Evolutionary conservation across 2,329 filamentous ascomycete genomes (phyloP).

Genomic region (Neocucurbitaria cava): DNA sequence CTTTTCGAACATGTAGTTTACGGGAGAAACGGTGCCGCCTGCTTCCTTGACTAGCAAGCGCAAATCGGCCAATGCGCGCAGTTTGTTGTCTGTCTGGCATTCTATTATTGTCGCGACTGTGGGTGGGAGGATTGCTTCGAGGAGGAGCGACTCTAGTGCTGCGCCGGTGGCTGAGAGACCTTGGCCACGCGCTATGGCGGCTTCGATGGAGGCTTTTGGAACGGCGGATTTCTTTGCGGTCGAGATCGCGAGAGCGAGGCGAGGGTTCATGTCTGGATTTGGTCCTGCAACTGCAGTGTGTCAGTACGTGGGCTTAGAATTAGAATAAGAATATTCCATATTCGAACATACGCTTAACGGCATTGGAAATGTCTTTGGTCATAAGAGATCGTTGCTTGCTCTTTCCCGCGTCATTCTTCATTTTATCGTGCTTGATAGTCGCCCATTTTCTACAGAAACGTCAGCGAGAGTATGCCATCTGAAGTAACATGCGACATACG

Average conservation of each 20-base stretch:
- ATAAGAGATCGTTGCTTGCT: constrained; percentile 72
- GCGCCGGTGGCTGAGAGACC: constrained; percentile 78
- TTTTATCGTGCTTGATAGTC: constrained; percentile 95
- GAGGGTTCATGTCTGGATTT: constrained; percentile 75
- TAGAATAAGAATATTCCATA: too few relatives aligned
- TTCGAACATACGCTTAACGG: constrained; percentile 62
- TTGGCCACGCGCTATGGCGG: constrained; percentile 86
- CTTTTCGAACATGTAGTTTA: constrained; percentile 84
- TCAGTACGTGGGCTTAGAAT: neutral
- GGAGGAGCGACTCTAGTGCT: constrained; percentile 75
- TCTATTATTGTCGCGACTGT: constrained; percentile 81
- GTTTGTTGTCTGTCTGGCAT: constrained; percentile 82
- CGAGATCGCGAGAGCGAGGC: constrained; percentile 74
- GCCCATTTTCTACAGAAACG: constrained; percentile 77
- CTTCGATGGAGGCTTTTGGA: constrained; percentile 83
- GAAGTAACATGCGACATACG: constrained; percentile 24
- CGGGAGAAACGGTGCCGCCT: constrained; percentile 74
- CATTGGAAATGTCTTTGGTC: constrained; percentile 74
- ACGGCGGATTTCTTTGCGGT: constrained; percentile 86
- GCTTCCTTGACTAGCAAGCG: constrained; percentile 73
- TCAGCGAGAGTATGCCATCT: neutral
- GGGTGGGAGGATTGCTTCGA: constrained; percentile 82
- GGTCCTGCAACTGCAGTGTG: constrained; percentile 67
- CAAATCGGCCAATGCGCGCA: constrained; percentile 75
- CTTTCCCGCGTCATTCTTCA: constrained; percentile 81